A percentile compares a stretch with the other conserved stretches of the same genome.
Conservation (phyloP, 129 eudicot genomes). For the Sambucus nigra region DNA sequence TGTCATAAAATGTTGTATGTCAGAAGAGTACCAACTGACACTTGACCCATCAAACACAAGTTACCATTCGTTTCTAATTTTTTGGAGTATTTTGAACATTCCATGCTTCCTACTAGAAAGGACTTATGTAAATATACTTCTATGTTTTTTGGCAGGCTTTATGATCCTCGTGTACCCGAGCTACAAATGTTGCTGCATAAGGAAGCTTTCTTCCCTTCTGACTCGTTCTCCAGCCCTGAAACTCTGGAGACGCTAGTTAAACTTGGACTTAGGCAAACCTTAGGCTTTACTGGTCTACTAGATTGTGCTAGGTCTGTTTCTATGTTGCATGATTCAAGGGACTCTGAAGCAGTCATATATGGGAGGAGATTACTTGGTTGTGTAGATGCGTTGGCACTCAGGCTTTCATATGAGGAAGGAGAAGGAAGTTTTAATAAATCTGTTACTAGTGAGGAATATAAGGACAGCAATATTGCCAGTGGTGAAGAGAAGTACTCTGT, state of each 20-base stretch:
- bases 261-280: slow-evolving; percentile 65
- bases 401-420: slow-evolving; percentile 40
- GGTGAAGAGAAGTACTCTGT: slow-evolving; percentile 13
- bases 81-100: not conserved
- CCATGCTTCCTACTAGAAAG: not conserved
- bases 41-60: too few species aligned
- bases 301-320: slow-evolving; percentile 90
- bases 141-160: slow-evolving; percentile 55
- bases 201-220: slow-evolving; percentile 75
- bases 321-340: slow-evolving; percentile 53
- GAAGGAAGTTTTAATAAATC: slow-evolving; percentile 20
- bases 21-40: too few species aligned
- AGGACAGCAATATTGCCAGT: slow-evolving; percentile 4
- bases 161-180: slow-evolving; percentile 90
- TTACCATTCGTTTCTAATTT: too few species aligned
- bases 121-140: not conserved
- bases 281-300: slow-evolving; percentile 62
- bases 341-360: slow-evolving; percentile 38
- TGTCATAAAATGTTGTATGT: too few species aligned
- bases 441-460: slow-evolving; percentile 10
- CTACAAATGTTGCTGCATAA: slow-evolving; percentile 54
- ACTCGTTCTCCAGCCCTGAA: slow-evolving; percentile 54
- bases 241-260: slow-evolving; percentile 57
- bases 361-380: slow-evolving; percentile 60
- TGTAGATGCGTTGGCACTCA: slow-evolving; percentile 48